Conservation (phyloP, 805 yeast genomes). For the Limtongia smithiae region DNA sequence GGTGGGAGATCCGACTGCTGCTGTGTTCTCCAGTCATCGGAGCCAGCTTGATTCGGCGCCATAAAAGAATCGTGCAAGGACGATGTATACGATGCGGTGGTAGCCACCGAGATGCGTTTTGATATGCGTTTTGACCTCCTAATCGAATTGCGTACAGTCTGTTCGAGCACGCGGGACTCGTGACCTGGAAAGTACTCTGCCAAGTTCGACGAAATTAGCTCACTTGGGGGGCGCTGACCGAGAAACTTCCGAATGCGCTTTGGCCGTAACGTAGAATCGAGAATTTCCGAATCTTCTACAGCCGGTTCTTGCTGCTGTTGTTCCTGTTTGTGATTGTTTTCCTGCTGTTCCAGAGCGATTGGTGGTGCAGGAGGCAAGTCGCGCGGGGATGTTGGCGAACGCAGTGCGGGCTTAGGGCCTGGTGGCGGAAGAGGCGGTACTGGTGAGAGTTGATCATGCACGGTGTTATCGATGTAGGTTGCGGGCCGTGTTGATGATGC, state of each 20-base stretch:
- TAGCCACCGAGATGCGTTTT: constrained; percentile 35
- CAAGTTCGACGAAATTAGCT: constrained; percentile 80
- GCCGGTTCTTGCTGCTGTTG: too few species aligned
- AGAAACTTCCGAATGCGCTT: constrained; percentile 48
- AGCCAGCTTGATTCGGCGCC: constrained; percentile 41
- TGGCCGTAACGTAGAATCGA: constrained; percentile 2
- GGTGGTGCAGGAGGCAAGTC: neutral
- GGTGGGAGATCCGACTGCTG: too few species aligned
- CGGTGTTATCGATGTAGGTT: neutral
- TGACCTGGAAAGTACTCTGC: constrained; percentile 91
- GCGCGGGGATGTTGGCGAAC: neutral
- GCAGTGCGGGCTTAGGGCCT: neutral
- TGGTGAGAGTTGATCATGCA: neutral
- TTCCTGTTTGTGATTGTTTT: too few species aligned
- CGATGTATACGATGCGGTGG: constrained; percentile 32
- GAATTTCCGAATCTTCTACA: neutral
- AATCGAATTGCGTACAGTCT: constrained; percentile 79
- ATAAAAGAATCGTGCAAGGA: constrained; percentile 24
- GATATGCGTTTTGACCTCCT: constrained; percentile 66
- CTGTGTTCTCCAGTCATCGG: constrained; percentile 46
- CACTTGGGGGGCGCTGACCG: constrained; percentile 92
- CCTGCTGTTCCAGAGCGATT: too few species aligned
- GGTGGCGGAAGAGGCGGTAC: neutral
- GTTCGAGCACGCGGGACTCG: constrained; percentile 62
- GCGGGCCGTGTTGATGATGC: constrained; percentile 1